A percentile compares a stretch with the other conserved stretches of the same genome.
Evolutionary conservation across 306 rosid genomes (phyloP).

Genomic region (Vicia villosa): DNA sequence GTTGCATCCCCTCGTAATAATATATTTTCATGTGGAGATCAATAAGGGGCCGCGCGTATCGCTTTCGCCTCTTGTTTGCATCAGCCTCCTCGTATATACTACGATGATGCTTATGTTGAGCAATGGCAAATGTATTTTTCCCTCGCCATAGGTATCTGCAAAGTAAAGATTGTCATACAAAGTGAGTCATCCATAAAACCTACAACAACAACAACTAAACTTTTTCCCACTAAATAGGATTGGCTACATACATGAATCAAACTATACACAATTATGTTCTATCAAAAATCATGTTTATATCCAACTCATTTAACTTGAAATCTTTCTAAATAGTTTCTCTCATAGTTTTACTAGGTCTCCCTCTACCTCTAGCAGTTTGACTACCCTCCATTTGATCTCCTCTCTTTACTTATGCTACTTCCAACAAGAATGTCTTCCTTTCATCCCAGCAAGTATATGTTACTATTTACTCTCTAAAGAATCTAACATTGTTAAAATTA

Average conservation of each 20-base stretch:
- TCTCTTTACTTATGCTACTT: background rate
- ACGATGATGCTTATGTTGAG: slow-evolving; percentile 95
- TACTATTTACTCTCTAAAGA: background rate
- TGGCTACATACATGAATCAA: too few species aligned
- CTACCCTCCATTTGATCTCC: too few species aligned
- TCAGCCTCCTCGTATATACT: slow-evolving; percentile 96
- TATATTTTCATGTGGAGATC: slow-evolving; percentile 98
- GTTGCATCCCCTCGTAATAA: slow-evolving; percentile 84
- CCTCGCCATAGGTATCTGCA: slow-evolving; percentile 93
- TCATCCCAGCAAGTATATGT: background rate
- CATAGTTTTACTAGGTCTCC: too few species aligned
- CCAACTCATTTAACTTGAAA: too few species aligned
- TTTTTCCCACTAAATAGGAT: too few species aligned
- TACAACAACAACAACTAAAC: too few species aligned
- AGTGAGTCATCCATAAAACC: slow-evolving; percentile 18
- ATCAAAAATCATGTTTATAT: too few species aligned
- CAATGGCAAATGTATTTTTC: slow-evolving; percentile 86
- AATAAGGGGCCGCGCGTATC: slow-evolving; percentile 96
- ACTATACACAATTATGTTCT: too few species aligned
- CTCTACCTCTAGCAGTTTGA: too few species aligned
- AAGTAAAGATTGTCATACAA: slow-evolving; percentile 15
- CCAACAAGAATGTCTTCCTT: background rate
- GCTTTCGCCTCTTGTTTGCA: slow-evolving; percentile 93
- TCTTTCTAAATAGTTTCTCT: too few species aligned
- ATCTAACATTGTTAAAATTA: background rate